Conservation (phyloP, 2,329 filamentous ascomycete species). For the Cladosporium cucumerinum region DNA sequence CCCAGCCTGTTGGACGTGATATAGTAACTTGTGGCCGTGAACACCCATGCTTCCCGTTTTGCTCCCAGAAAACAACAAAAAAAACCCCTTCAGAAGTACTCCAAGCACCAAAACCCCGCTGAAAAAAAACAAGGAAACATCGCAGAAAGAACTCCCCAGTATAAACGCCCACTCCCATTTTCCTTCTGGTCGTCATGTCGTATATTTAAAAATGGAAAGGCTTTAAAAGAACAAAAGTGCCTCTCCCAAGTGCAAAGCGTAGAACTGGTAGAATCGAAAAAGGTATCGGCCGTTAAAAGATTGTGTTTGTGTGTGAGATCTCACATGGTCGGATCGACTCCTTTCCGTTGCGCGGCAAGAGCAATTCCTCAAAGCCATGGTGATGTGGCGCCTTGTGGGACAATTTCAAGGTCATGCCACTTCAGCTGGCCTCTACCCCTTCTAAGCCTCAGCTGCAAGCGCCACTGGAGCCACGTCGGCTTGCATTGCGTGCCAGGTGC, state of each 20-base stretch:
- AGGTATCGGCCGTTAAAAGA: constrained; percentile 9
- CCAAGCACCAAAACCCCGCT: neutral
- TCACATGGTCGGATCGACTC: neutral
- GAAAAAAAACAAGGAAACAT: neutral
- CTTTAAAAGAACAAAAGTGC: neutral
- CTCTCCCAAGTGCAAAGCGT: constrained; percentile 1
- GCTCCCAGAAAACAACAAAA: neutral
- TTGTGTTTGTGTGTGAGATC: neutral
- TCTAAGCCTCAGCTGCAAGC: constrained; percentile 10
- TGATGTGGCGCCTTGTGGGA: neutral
- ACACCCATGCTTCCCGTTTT: constrained; percentile 4
- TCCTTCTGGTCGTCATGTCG: constrained; percentile 7
- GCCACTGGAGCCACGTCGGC: constrained; percentile 15
- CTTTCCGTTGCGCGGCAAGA: neutral
- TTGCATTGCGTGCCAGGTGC: constrained; percentile 11
- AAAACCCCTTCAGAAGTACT: neutral
- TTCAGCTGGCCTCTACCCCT: constrained; percentile 3
- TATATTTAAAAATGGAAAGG: constrained; percentile 13
- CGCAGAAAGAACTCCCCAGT: neutral
- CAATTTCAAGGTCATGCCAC: neutral
- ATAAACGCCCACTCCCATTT: constrained; percentile 9
- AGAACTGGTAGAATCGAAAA: constrained; percentile 1
- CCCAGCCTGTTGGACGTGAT: constrained; percentile 17
- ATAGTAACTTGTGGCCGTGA: neutral
- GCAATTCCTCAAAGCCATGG: neutral